Conservation (phyloP, 2,329 filamentous ascomycete species). For the Fusarium albosuccineum region DNA sequence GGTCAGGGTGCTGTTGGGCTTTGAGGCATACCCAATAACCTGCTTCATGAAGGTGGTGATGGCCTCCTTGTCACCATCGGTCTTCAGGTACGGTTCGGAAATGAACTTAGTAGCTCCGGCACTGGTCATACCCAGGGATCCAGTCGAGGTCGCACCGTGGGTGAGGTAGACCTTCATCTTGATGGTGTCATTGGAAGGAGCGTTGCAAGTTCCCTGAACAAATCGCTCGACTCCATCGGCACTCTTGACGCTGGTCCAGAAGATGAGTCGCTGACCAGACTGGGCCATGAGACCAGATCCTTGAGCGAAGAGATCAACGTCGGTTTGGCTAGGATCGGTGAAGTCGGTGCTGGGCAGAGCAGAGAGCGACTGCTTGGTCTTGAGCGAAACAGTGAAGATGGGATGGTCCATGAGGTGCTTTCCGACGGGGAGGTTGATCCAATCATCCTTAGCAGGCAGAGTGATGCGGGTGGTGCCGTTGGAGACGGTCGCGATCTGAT, state of each 20-base stretch:
- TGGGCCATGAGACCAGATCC: slow-evolving; percentile 58
- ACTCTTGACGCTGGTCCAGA: slow-evolving; percentile 59
- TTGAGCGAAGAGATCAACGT: slow-evolving; percentile 51
- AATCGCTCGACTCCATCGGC: slow-evolving; percentile 55
- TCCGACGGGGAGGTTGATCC: slow-evolving; percentile 71
- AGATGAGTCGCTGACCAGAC: slow-evolving; percentile 61
- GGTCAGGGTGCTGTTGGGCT: slow-evolving; percentile 68
- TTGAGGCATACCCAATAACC: slow-evolving; percentile 74
- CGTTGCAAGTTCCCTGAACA: slow-evolving; percentile 61
- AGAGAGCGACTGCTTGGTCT: slow-evolving; percentile 59
- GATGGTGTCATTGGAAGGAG: slow-evolving; percentile 56
- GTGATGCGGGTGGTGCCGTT: slow-evolving; percentile 63
- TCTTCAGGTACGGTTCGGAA: slow-evolving; percentile 53
- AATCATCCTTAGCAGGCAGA: slow-evolving; percentile 64
- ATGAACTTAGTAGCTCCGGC: slow-evolving; percentile 58
- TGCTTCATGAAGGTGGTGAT: slow-evolving; percentile 65
- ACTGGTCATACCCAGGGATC: slow-evolving; percentile 57
- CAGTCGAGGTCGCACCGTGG: slow-evolving; percentile 62
- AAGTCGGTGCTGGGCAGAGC: slow-evolving; percentile 45
- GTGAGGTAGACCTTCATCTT: slow-evolving; percentile 64
- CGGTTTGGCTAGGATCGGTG: slow-evolving; percentile 45
- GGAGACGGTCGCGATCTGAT: slow-evolving; percentile 68
- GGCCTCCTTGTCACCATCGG: slow-evolving; percentile 53
- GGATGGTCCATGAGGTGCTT: slow-evolving; percentile 70
- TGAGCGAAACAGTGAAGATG: slow-evolving; percentile 52